A percentile compares a stretch with the other conserved stretches of the same genome.
Evolutionary conservation across 2,329 filamentous ascomycete genomes (phyloP).

Genomic region (Talaromyces atroroseus): DNA sequence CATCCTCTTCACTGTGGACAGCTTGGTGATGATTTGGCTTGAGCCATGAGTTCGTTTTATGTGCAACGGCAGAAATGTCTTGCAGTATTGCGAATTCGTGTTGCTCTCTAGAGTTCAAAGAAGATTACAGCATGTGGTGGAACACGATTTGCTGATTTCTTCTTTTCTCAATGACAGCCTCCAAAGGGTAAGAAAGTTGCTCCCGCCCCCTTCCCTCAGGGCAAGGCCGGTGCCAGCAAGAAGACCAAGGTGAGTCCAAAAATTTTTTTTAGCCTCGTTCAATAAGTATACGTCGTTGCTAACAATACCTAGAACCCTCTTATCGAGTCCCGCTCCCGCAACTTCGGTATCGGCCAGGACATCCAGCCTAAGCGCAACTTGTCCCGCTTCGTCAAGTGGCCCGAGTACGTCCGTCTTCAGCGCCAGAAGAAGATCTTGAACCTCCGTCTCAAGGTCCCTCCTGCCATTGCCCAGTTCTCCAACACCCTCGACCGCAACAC

Average conservation of each 20-base stretch:
- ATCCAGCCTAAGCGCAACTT: constrained; percentile 96
- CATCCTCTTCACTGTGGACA: background rate
- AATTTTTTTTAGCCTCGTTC: constrained; percentile 14
- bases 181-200: constrained; percentile 99
- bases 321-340: constrained; percentile 94
- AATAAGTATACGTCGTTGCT: background rate
- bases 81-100: constrained; percentile 19
- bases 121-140: constrained; percentile 66
- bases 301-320: constrained; percentile 74
- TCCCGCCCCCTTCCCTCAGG: constrained; percentile 90
- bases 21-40: constrained; percentile 48
- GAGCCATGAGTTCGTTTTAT: constrained; percentile 45
- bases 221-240: constrained; percentile 80
- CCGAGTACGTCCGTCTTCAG: constrained; percentile 97
- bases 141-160: constrained; percentile 74
- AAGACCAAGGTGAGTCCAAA: constrained; percentile 84
- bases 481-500: constrained; percentile 95
- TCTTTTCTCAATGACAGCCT: constrained; percentile 99
- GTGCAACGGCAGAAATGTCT: constrained; percentile 14
- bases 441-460: constrained; percentile 97
- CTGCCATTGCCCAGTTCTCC: constrained; percentile 95
- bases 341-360: constrained; percentile 98
- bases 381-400: constrained; percentile 98
- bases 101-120: constrained; percentile 87
- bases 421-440: constrained; percentile 93